Base-by-base conservation (phyloP, 306 rosid genomes). In the Gynostemma pentaphyllum region DNA sequence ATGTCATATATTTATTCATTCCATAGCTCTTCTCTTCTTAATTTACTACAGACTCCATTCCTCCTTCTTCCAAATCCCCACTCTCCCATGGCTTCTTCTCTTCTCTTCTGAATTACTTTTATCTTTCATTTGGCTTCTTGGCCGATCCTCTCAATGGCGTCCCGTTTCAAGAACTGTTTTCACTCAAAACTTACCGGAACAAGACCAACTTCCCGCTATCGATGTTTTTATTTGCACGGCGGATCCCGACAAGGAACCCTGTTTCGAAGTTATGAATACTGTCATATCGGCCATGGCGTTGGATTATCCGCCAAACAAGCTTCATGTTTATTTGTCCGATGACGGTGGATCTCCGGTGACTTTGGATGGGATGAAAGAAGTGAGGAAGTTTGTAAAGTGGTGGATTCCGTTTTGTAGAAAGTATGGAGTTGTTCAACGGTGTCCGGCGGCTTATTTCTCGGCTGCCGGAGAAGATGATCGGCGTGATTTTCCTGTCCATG, bases 211-310 rank as follows among this genome's bases (percentile, higher is more conserved):
- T 46, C 97, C 95, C 0, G 54, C 70, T 0, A 40, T 89, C 13
- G 92, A 89, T 29, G 86, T 89, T n/a, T 87, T 90, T 67, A 73
- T 87, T 68, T 90, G 87, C 78, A 90, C 89, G 2, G 74, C 87
- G 13, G 95, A 89, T 49, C 85, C 85, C 7, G 68, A 73, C 11
- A 87, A 68, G 70, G 97, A 90, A 57, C 97, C 97, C 0, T 62
- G 82, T 16, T 13, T 74, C 22, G 82, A 63, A 15, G 95, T 90
- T 11, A 87, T 87, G 95, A 90, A 87, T 63, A 84, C 81, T 40
- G 77, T 90, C 16, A 29, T 89, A 39, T 86, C 97, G 1, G 89
- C 95, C 67, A 75, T 89, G 95, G 83, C 89, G 4, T 68, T 89
- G 66, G 94, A 82, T 70, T 89, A 86, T 70, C 92, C 92, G 0